Percentiles rank a stretch among this genome's conserved stretches.
Conservation (phyloP, 1,284 basidiomycete genomes). For the Ceratobasidium theobromae region DNA sequence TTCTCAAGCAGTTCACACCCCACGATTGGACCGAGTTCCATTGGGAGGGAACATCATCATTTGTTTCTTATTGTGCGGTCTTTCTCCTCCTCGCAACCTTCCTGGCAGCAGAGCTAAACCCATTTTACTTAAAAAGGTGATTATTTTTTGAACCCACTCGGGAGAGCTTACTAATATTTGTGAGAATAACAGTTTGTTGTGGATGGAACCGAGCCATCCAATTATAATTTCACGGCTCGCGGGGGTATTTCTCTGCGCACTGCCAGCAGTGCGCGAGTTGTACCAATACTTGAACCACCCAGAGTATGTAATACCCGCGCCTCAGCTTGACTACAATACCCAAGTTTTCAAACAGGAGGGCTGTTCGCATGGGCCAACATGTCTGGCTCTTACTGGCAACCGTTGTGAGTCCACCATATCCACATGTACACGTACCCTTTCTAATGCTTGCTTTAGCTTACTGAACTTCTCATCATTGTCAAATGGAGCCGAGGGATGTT, state of each 20-base stretch:
- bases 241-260: conserved; percentile 74
- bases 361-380: conserved; percentile 83
- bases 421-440: too few species aligned
- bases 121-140: conserved; percentile 73
- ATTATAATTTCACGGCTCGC: conserved; percentile 72
- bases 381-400: conserved; percentile 81
- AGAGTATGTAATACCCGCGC: conserved; percentile 51
- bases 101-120: conserved; percentile 77
- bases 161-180: too few species aligned
- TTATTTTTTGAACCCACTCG: conserved; percentile 24
- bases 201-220: conserved; percentile 86
- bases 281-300: conserved; percentile 78
- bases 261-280: conserved; percentile 77
- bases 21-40: conserved; percentile 84
- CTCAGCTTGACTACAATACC: not conserved
- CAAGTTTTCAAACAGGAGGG: conserved; percentile 51
- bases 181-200: conserved; percentile 67
- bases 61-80: conserved; percentile 71
- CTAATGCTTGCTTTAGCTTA: conserved; percentile 44
- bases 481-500: conserved; percentile 77
- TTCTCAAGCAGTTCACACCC: conserved; percentile 78
- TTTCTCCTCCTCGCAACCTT: conserved; percentile 76
- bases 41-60: conserved; percentile 79
- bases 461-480: conserved; percentile 52
- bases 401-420: conserved; percentile 43